Conservation (phyloP, 2,329 filamentous ascomycete species). For the Sporothrix schenckii region DNA sequence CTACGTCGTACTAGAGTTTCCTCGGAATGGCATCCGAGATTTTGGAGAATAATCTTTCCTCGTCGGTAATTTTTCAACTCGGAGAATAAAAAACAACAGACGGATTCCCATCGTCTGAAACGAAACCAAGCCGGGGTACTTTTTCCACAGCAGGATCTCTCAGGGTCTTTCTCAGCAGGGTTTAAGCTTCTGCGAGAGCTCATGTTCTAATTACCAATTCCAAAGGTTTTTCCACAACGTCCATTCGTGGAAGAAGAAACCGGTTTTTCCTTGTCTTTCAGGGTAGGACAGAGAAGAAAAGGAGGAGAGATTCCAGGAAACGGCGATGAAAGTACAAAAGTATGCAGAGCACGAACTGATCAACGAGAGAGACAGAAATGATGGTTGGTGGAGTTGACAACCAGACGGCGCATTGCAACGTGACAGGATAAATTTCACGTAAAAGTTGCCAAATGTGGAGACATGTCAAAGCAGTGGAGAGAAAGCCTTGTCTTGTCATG, state of each 20-base stretch:
- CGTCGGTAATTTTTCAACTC: background rate
- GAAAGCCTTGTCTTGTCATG: conserved; percentile 14
- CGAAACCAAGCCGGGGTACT: conserved; percentile 12
- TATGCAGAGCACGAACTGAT: background rate
- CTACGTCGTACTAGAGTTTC: conserved; percentile 9
- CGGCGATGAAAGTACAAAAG: background rate
- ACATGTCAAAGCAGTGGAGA: background rate
- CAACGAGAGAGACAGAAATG: conserved; percentile 12
- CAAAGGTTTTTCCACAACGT: background rate
- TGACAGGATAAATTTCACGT: background rate
- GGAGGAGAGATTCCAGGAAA: background rate
- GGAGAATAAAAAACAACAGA: conserved; percentile 4
- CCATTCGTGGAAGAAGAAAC: conserved; percentile 17
- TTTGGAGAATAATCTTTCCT: background rate
- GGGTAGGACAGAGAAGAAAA: background rate
- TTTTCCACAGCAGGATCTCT: background rate
- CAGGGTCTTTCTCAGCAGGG: conserved; percentile 1
- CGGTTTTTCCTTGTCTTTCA: background rate
- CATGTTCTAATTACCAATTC: background rate
- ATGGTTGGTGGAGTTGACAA: conserved; percentile 8
- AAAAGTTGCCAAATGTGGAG: conserved; percentile 22
- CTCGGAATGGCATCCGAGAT: background rate
- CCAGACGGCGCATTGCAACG: background rate
- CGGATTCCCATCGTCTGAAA: conserved; percentile 1
- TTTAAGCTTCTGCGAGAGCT: background rate